A percentile compares a stretch with the other conserved stretches of the same genome.
These are phyloP conservation scores for Naganishia sp. DNA, from an alignment of 1,284 basidiomycete genomes.

Conservation along the genomic window DNA sequence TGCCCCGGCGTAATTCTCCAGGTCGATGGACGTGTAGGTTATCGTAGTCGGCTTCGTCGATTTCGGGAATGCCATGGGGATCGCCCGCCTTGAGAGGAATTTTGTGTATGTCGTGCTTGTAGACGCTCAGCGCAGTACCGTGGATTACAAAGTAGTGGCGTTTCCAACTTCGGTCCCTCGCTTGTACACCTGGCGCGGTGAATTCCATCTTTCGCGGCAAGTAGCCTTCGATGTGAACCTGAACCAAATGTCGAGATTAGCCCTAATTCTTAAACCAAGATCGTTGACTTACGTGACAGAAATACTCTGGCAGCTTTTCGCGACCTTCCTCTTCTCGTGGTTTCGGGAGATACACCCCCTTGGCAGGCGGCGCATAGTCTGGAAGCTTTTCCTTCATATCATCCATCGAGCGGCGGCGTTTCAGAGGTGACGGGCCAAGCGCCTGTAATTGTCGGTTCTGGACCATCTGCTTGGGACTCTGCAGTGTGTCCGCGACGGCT, in stretches of 20 bases:
- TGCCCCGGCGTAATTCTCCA: conserved; percentile 47
- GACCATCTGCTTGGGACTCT: conserved; percentile 27
- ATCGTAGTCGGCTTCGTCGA: conserved; percentile 47
- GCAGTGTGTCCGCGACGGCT: not conserved
- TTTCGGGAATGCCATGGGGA: conserved; percentile 42
- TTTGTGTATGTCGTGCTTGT: conserved; percentile 63
- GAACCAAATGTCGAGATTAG: conserved; percentile 11
- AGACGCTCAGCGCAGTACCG: conserved; percentile 84
- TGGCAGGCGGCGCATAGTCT: conserved; percentile 51
- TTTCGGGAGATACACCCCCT: conserved; percentile 42
- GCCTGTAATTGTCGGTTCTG: conserved; percentile 20
- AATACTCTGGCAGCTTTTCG: conserved; percentile 79
- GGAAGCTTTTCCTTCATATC: conserved; percentile 53
- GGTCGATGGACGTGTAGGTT: conserved; percentile 54
- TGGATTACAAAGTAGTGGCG: conserved; percentile 85
- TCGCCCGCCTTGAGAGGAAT: conserved; percentile 49
- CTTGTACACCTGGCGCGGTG: conserved; percentile 75
- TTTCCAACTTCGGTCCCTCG: conserved; percentile 88
- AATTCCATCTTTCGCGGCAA: conserved; percentile 97
- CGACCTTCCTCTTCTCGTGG: conserved; percentile 70
- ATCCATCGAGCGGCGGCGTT: conserved; percentile 55
- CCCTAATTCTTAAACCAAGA: not conserved
- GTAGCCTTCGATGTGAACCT: conserved; percentile 77
- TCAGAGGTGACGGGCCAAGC: conserved; percentile 35
- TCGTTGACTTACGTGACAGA: conserved; percentile 60